A percentile compares a stretch with the other conserved stretches of the same genome.
phyloP scores from a whole-genome alignment of 2,329 filamentous ascomycete genomes.

The Alternaria sp. region DNA sequence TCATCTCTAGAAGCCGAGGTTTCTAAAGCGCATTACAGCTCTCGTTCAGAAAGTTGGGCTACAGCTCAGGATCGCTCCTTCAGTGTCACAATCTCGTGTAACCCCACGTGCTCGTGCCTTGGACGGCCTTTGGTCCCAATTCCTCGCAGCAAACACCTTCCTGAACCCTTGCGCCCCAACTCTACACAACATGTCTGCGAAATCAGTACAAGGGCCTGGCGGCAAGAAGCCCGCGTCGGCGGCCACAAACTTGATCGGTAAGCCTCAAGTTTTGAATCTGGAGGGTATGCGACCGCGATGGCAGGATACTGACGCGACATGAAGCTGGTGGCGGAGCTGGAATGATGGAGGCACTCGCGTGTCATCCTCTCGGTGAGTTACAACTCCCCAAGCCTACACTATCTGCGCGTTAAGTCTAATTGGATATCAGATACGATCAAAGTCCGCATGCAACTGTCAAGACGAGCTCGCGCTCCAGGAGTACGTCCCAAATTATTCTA shows the following conservation, averaged over 20 bases:
- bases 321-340: conserved; percentile 93
- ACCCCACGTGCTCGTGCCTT: not conserved
- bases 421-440: conserved; percentile 85
- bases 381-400: not conserved
- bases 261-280: conserved; percentile 34
- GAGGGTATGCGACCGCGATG: not conserved
- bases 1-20: conserved; percentile 3
- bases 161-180: not conserved
- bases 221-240: conserved; percentile 81
- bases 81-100: not conserved
- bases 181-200: conserved; percentile 62
- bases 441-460: conserved; percentile 98
- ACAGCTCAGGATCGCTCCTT: not conserved
- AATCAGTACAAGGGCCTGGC: conserved; percentile 61
- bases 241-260: conserved; percentile 91
- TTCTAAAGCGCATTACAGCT: not conserved
- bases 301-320: conserved; percentile 19
- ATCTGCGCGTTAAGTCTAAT: conserved; percentile 19
- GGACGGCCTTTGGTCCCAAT: not conserved
- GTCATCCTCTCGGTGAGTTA: conserved; percentile 83
- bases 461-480: conserved; percentile 80
- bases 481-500: conserved; percentile 54
- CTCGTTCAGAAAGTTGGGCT: not conserved
- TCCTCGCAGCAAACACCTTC: not conserved
- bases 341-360: conserved; percentile 98